Percentiles rank a stretch among this genome's conserved stretches.
These are phyloP conservation scores for Talaromyces liani DNA, from an alignment of 495 filamentous ascomycete species.

Conservation along the genomic window DNA sequence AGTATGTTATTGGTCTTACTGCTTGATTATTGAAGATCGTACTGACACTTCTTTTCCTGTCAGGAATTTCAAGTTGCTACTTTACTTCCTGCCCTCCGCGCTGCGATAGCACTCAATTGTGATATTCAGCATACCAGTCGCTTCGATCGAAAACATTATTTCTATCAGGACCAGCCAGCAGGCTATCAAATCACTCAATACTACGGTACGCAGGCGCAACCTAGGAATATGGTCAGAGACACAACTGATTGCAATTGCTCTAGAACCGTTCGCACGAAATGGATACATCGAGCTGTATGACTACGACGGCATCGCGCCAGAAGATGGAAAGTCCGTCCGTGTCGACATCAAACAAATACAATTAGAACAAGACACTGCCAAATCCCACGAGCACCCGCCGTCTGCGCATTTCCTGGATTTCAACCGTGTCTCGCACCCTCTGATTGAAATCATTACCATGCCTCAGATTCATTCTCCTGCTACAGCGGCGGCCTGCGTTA, in stretches of 20 bases:
- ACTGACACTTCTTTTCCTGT: background rate
- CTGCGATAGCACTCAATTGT: slow-evolving; percentile 79
- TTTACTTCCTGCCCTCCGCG: slow-evolving; percentile 80
- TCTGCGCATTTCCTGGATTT: slow-evolving; percentile 79
- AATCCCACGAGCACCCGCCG: slow-evolving; percentile 72
- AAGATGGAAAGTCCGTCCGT: slow-evolving; percentile 56
- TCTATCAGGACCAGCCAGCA: slow-evolving; percentile 93
- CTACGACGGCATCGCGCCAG: slow-evolving; percentile 71
- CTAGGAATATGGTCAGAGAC: background rate
- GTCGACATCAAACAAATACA: slow-evolving; percentile 90
- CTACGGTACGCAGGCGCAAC: slow-evolving; percentile 44
- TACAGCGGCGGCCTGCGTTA: slow-evolving; percentile 78
- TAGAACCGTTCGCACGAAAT: slow-evolving; percentile 73
- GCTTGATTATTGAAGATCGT: background rate
- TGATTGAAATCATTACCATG: slow-evolving; percentile 91
- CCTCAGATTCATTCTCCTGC: slow-evolving; percentile 78
- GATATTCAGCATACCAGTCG: slow-evolving; percentile 63
- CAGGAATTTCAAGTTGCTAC: slow-evolving; percentile 72
- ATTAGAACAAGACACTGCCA: slow-evolving; percentile 96
- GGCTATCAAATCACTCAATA: slow-evolving; percentile 99
- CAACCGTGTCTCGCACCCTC: slow-evolving; percentile 83
- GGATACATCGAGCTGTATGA: slow-evolving; percentile 62
- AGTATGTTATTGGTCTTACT: slow-evolving; percentile 18
- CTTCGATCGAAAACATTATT: slow-evolving; percentile 98
- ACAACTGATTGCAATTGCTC: background rate